Evolutionary conservation across 2,329 filamentous ascomycete genomes (phyloP), one percentile per base, ranked within the genome.

Genomic region (Meredithiella fracta): DNA sequence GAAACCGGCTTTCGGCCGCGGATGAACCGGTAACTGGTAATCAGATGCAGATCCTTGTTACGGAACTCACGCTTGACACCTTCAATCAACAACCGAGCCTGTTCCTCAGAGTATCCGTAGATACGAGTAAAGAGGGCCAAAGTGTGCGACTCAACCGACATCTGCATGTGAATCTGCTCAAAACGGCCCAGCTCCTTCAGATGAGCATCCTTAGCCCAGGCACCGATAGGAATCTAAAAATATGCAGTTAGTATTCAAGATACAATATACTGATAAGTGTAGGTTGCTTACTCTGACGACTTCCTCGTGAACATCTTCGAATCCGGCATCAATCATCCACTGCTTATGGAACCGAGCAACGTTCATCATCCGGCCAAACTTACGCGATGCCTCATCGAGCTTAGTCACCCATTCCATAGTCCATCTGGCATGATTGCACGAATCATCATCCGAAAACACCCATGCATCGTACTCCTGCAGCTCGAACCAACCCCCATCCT

Each of bases 121-220:
- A 69, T 68, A 1, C 69, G 64, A 0, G 68, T 68, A 58, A 71
- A 69, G 8, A 71, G 62, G 0, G 69, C 69, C 0, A 67, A 68
- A 1, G 67, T 69, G 54, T 71, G 67, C 9, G 69, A 70, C 49
- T 68, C 69, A 1, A 68, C 68, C 15, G 68, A 68, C 69, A 70
- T 70, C 55, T 70, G 68, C 68, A 70, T 70, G 47, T 71, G 67
- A 0, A 65, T 61, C 47, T 66, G 61, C 61, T 70, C 68, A 52
- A 64, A 69, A 0, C 62, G 61, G 38, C 68, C 68, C 0, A 69
- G 59, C 51, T 70, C 67, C 55, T 70, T 70, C 37, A 70, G 58
- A 1, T 60, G 57, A 2, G 64, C 63, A 1, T 69, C 65, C 53
- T 67, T 69, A 25, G 67, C 64, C 68, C 68, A 70, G 0, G 66